A percentile compares a stretch with the other conserved stretches of the same genome.
Conservation (phyloP, 345 rosid genomes). For the Gossypium longicalyx region DNA sequence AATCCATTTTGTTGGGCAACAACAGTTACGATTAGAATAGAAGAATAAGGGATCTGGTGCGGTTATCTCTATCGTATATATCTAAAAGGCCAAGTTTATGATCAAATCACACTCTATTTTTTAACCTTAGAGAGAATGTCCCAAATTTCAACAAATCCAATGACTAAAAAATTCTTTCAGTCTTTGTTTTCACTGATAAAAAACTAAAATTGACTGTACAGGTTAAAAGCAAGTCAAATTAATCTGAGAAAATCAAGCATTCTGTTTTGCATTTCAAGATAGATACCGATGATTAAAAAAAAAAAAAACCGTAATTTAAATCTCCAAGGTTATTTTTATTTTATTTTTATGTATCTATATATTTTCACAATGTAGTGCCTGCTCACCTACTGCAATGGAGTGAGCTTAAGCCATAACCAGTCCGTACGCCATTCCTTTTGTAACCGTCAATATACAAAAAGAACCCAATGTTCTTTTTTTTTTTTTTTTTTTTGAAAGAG, state of each 20-base stretch:
- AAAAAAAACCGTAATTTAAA: background rate
- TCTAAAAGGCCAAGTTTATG: background rate
- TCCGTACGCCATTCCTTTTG: conserved; percentile 19
- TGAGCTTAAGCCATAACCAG: conserved; percentile 29
- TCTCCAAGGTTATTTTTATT: background rate
- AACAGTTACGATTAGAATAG: background rate
- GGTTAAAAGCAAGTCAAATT: background rate
- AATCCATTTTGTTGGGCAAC: background rate
- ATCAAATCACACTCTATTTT: background rate
- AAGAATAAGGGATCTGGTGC: background rate
- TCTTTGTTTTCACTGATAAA: background rate
- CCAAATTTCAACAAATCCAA: background rate
- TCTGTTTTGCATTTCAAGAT: conserved; percentile 14
- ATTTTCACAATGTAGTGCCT: conserved; percentile 18
- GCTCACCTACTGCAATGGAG: conserved; percentile 34
- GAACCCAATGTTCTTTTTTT: background rate
- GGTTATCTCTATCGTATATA: background rate
- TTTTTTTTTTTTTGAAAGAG: background rate
- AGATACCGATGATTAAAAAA: background rate
- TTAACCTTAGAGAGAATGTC: background rate
- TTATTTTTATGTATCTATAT: background rate
- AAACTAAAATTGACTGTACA: background rate
- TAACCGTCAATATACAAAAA: conserved; percentile 18
- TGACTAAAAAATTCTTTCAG: background rate
- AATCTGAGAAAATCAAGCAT: conserved; percentile 30